phyloP scores from a whole-genome alignment of 108 stramenopile genomes.

The Nitzschia inconspicua region DNA sequence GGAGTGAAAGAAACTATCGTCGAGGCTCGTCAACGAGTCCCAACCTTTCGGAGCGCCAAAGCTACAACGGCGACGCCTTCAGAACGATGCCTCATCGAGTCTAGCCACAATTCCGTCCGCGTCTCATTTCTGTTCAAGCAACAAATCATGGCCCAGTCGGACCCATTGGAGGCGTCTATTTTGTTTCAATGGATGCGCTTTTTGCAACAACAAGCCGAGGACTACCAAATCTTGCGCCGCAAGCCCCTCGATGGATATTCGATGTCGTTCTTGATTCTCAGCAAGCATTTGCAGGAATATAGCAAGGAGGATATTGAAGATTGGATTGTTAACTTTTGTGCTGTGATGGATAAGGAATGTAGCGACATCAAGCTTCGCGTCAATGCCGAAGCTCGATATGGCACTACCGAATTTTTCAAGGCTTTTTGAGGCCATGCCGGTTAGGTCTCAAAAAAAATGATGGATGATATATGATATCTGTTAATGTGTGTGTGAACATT shows the following conservation, averaged over 20 bases:
- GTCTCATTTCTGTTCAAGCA: slow-evolving; percentile 19
- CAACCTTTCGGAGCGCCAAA: too few relatives aligned
- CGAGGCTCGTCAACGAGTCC: too few relatives aligned
- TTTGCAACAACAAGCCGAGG: neutral
- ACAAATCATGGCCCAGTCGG: neutral
- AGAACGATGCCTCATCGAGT: slow-evolving; percentile 19
- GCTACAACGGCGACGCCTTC: too few relatives aligned
- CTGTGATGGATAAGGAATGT: slow-evolving; percentile 18
- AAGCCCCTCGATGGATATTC: slow-evolving; percentile 16
- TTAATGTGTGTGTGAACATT: too few relatives aligned
- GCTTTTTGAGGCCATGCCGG: too few relatives aligned
- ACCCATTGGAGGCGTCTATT: slow-evolving; percentile 12
- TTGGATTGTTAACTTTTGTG: slow-evolving; percentile 7
- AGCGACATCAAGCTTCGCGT: slow-evolving; percentile 17
- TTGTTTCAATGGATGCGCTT: slow-evolving; percentile 9
- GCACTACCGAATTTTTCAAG: slow-evolving; percentile 15
- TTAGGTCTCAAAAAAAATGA: too few relatives aligned
- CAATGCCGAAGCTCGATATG: slow-evolving; percentile 15
- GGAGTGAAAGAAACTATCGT: too few relatives aligned
- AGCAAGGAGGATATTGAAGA: neutral
- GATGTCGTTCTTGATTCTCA: slow-evolving; percentile 13
- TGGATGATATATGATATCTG: too few relatives aligned
- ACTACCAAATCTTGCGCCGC: slow-evolving; percentile 2
- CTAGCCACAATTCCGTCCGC: slow-evolving; percentile 18
- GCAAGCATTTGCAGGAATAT: neutral